Evolutionary conservation across 768 basidiomycete species (phyloP), one percentile per base, ranked within the genome.

Genomic region (Scleroderma bovista): DNA sequence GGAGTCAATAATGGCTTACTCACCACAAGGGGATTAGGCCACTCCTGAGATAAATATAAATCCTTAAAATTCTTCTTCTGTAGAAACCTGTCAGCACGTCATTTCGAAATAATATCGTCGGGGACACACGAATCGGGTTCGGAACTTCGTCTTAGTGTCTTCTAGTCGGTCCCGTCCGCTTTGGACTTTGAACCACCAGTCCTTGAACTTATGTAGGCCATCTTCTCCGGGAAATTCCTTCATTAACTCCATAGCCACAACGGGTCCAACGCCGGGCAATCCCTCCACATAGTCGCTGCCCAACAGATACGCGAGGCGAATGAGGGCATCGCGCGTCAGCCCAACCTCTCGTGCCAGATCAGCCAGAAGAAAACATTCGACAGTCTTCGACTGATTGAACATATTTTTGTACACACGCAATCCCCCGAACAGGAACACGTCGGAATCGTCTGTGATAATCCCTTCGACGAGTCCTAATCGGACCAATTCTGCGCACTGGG

Each of bases 331-430:
- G 22, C 93, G 78, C 44, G 89, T 85, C 20, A 98, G 73, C 6
- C 90, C 86, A 10, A 99, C 75, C 65, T 99, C 96, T 38, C 93
- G 79, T 34, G 77, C 78, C 44, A 98, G 77, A 63, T 99, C 96
- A 6, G 80, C 68, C 2, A 83, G 71, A 32, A 96, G 72, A 74
- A 96, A 99, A 63, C 93, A 93, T 68, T 99, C 96, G 48, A 97
- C 96, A 3, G 93, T 97, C 74, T 98, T 97, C 43, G 90, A 88
- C 68, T 98, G 95, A 65, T 98, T 97, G 74, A 99, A 99, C 88
- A 99, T 95, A 66, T 99, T 98, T 71, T 95, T 96, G 78, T 88
- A 96, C 17, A 98, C 91, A n/a, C 93, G 85, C 56, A 79, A 70
- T 20, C 92, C 95, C 29, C 96, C 96, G 58, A 99, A 99, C 44